Conservation (phyloP, 169 alveolate species). For the Eimeria falciformis region DNA sequence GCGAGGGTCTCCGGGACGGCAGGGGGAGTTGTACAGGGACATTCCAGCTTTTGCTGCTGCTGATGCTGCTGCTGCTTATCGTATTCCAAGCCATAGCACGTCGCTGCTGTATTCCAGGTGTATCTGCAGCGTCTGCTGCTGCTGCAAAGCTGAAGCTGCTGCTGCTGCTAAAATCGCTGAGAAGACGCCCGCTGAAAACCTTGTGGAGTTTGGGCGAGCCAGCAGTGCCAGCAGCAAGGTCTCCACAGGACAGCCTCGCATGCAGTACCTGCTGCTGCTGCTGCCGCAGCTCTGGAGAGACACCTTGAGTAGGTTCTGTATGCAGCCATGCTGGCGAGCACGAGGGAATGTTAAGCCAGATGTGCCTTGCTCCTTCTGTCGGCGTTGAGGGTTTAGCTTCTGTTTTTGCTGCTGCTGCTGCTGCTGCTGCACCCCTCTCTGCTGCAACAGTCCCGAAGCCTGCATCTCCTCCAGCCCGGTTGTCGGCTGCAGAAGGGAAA, state of each 20-base stretch:
- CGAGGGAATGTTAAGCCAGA: conserved; percentile 22
- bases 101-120: neutral
- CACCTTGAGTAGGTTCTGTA: too few species aligned
- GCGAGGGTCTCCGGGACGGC: conserved; percentile 29
- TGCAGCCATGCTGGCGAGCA: conserved; percentile 1
- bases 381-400: conserved; percentile 20
- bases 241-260: neutral
- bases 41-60: too few species aligned
- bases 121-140: neutral
- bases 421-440: neutral
- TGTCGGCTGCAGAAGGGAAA: neutral
- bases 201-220: conserved; percentile 31
- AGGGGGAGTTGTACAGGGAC: conserved; percentile 27
- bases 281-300: conserved; percentile 9
- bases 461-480: conserved; percentile 7
- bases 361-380: conserved; percentile 47
- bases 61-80: neutral
- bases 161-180: conserved; percentile 14
- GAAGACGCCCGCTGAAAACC: conserved; percentile 39
- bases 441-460: conserved; percentile 28
- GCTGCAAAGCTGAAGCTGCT: conserved; percentile 46
- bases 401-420: neutral
- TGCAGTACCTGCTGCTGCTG: conserved; percentile 44
- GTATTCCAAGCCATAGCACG: neutral
- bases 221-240: neutral